Percentiles rank a stretch among this genome's conserved stretches.
Evolutionary conservation across 1,284 basidiomycete species (phyloP).

Genomic region (Taiwanofungus camphoratus): DNA sequence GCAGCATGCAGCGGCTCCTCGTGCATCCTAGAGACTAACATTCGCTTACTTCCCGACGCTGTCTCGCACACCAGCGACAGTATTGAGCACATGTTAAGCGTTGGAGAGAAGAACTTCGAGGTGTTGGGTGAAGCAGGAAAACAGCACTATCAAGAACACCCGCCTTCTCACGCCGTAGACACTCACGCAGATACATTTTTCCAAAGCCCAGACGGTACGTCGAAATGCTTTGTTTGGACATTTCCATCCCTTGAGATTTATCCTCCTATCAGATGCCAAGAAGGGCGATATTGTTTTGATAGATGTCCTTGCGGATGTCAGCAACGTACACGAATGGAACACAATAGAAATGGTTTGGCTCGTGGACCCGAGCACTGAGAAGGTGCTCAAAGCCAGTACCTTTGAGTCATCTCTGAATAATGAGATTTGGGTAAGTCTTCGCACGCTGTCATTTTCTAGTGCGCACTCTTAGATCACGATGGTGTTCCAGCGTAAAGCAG

Average conservation of each 20-base stretch:
- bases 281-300: slow-evolving; percentile 43
- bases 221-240: neutral
- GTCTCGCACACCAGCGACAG: slow-evolving; percentile 21
- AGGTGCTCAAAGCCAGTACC: slow-evolving; percentile 29
- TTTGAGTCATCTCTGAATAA: slow-evolving; percentile 38
- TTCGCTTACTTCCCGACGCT: slow-evolving; percentile 37
- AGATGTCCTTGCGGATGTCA: slow-evolving; percentile 33
- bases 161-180: slow-evolving; percentile 56
- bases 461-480: slow-evolving; percentile 5
- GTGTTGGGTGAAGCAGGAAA: slow-evolving; percentile 30
- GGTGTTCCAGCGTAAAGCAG: slow-evolving; percentile 13
- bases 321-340: slow-evolving; percentile 17
- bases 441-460: neutral
- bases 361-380: slow-evolving; percentile 35
- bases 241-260: neutral
- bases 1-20: slow-evolving; percentile 40
- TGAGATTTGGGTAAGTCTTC: slow-evolving; percentile 34
- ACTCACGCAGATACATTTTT: slow-evolving; percentile 43
- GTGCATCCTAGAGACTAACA: slow-evolving; percentile 53
- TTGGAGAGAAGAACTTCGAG: slow-evolving; percentile 32
- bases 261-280: slow-evolving; percentile 24
- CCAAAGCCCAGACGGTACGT: slow-evolving; percentile 40
- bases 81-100: slow-evolving; percentile 34
- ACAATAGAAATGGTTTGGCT: slow-evolving; percentile 38
- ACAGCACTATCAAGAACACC: slow-evolving; percentile 36